phyloP scores from a whole-genome alignment of 108 stramenopile genomes.

The Cyclotella kingstonii region DNA sequence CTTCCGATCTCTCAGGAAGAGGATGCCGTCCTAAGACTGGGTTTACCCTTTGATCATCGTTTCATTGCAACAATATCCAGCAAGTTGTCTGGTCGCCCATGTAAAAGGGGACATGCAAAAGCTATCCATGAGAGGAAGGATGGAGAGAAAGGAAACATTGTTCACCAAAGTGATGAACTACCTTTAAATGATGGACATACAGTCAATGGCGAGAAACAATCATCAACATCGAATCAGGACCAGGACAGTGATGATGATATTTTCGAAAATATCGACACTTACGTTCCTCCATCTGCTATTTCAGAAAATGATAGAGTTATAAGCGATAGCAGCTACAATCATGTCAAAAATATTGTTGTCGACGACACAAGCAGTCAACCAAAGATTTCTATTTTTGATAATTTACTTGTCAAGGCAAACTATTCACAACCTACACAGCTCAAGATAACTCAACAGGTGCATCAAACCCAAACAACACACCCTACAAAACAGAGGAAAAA shows the following conservation, averaged over 20 bases:
- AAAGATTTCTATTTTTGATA: constrained; percentile 39
- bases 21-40: neutral
- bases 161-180: neutral
- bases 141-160: neutral
- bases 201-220: neutral
- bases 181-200: neutral
- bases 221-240: constrained; percentile 6
- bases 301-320: neutral
- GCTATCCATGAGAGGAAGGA: constrained; percentile 1
- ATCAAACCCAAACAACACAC: constrained; percentile 1
- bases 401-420: constrained; percentile 12
- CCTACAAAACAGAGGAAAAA: constrained; percentile 5
- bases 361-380: neutral
- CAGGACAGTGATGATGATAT: constrained; percentile 69
- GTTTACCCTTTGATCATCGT: constrained; percentile 27
- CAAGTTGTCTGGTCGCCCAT: constrained; percentile 7
- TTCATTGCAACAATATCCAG: constrained; percentile 26
- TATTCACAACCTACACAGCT: constrained; percentile 3
- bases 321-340: neutral
- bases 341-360: neutral
- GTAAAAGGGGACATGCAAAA: constrained; percentile 2
- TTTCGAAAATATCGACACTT: constrained; percentile 64
- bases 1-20: neutral
- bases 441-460: neutral
- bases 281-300: constrained; percentile 37